Percentiles rank a stretch among this genome's conserved stretches.
phyloP scores from a whole-genome alignment of 139 green algal genomes.

The Coelastrella sp. region DNA sequence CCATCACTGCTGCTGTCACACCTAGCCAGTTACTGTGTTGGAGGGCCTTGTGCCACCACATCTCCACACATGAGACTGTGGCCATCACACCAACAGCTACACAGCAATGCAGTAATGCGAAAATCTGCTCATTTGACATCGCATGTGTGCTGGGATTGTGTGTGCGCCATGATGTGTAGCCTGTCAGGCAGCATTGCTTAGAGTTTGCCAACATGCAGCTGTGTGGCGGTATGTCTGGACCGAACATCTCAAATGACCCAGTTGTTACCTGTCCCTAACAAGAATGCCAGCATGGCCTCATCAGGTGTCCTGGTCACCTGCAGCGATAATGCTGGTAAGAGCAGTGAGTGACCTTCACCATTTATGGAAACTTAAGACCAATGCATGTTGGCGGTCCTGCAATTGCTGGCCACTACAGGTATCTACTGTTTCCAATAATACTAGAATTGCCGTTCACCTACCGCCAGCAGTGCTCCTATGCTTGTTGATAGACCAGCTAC shows the following conservation, averaged over 20 bases:
- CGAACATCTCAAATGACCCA: background rate
- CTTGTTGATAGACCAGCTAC: slow-evolving; percentile 71
- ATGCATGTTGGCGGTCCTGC: no score
- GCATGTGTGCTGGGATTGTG: no score
- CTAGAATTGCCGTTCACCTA: slow-evolving; percentile 42
- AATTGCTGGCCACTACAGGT: no score
- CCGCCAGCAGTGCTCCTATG: slow-evolving; percentile 75
- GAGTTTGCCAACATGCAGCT: background rate
- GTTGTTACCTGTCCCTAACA: slow-evolving; percentile 70
- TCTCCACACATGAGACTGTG: slow-evolving; percentile 81
- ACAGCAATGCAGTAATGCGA: background rate
- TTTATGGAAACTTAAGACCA: no score
- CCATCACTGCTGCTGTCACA: slow-evolving; percentile 55
- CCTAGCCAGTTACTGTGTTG: slow-evolving; percentile 46
- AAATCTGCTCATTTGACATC: no score
- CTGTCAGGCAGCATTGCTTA: no score
- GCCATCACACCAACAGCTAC: slow-evolving; percentile 83
- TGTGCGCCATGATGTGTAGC: no score
- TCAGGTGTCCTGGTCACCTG: slow-evolving; percentile 70
- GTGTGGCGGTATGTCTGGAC: background rate
- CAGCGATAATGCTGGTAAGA: no score
- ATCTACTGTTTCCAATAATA: no score
- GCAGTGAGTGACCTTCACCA: no score
- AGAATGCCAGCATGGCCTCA: slow-evolving; percentile 73
- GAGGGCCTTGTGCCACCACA: slow-evolving; percentile 80